Conservation (phyloP, 208 protist genomes). For the Trypanosoma platydactyli region DNA sequence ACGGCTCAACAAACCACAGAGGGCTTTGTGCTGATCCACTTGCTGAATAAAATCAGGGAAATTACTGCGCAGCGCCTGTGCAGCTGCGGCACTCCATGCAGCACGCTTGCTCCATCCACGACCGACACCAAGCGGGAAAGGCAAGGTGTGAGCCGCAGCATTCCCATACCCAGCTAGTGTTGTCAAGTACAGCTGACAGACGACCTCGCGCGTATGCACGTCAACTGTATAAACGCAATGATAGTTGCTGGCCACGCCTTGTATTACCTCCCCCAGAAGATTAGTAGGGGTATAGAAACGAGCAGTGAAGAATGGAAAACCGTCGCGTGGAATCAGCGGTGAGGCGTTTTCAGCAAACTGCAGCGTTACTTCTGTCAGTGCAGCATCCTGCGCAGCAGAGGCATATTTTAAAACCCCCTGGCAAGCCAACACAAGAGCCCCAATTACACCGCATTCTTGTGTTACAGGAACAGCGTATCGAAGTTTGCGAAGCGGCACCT, state of each 20-base stretch:
- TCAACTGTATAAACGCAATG: constrained; percentile 47
- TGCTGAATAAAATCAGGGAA: constrained; percentile 49
- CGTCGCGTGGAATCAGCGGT: constrained; percentile 36
- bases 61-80: constrained; percentile 49
- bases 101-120: constrained; percentile 41
- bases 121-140: constrained; percentile 53
- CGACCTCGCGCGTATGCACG: constrained; percentile 11
- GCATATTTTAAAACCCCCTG: constrained; percentile 6
- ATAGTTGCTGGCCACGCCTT: constrained; percentile 55
- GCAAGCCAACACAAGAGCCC: constrained; percentile 10
- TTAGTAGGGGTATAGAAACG: constrained; percentile 57
- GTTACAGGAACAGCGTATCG: constrained; percentile 16
- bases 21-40: constrained; percentile 35
- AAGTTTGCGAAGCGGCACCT: constrained; percentile 13
- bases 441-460: constrained; percentile 19
- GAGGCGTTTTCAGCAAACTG: constrained; percentile 18
- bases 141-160: background rate
- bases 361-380: background rate
- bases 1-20: constrained; percentile 27
- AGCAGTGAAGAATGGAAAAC: constrained; percentile 46
- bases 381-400: background rate
- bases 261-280: constrained; percentile 61
- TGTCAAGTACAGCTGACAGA: constrained; percentile 24
- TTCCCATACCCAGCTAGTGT: constrained; percentile 23
- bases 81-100: constrained; percentile 60